These are phyloP conservation scores for Wallacemonas rigidus DNA, from an alignment of 208 protist species.

Conservation along the genomic window DNA sequence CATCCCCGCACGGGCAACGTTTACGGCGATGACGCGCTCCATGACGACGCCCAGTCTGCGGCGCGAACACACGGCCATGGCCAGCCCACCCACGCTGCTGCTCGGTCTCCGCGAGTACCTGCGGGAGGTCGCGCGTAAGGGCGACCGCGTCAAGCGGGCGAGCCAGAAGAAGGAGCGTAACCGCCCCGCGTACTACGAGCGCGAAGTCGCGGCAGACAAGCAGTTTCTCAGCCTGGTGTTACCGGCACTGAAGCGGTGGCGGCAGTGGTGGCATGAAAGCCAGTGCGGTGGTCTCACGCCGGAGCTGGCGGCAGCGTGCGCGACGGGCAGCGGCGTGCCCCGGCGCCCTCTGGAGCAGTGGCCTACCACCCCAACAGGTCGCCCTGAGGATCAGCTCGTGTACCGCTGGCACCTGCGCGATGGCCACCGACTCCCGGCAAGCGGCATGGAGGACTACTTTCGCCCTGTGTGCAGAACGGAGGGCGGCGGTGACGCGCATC, in stretches of 20 bases:
- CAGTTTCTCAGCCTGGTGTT: constrained; percentile 59
- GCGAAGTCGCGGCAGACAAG: constrained; percentile 40
- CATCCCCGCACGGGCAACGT: constrained; percentile 52
- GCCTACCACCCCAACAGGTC: constrained; percentile 32
- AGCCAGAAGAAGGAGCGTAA: constrained; percentile 50
- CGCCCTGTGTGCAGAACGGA: constrained; percentile 41
- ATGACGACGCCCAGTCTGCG: constrained; percentile 40
- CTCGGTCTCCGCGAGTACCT: constrained; percentile 67
- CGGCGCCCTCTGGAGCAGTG: constrained; percentile 58
- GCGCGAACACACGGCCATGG: constrained; percentile 58
- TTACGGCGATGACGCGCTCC: constrained; percentile 40
- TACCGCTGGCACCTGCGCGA: constrained; percentile 86
- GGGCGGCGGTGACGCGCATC: constrained; percentile 32
- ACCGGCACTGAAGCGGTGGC: constrained; percentile 58
- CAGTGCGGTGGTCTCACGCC: constrained; percentile 45
- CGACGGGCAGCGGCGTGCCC: neutral
- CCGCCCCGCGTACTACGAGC: constrained; percentile 39
- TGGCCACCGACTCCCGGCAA: constrained; percentile 48
- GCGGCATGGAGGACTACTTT: constrained; percentile 87
- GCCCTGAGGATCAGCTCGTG: constrained; percentile 45
- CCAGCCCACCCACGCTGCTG: constrained; percentile 64
- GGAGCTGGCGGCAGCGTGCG: constrained; percentile 32
- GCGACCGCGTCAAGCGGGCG: constrained; percentile 30
- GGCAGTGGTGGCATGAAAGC: constrained; percentile 73
- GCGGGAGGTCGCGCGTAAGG: constrained; percentile 44